Base-by-base conservation (phyloP, 768 basidiomycete species). In the Lactarius indigo region DNA sequence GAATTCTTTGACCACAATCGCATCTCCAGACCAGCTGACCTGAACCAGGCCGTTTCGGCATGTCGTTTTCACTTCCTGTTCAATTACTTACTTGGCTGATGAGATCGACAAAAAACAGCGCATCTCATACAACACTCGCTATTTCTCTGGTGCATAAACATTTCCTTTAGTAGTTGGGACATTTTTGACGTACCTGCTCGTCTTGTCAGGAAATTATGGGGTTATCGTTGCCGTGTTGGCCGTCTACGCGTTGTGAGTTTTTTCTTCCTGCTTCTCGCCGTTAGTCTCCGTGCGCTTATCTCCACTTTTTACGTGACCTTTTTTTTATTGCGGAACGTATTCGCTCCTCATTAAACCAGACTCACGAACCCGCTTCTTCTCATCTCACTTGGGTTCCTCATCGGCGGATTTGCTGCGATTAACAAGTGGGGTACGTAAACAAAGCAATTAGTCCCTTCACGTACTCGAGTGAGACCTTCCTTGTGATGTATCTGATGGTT, bases 81-180 rank as follows among this genome's bases (percentile, higher is more conserved):
- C 30, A 68, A 33, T 63, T 41, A 30, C 37, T 54, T 37, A 4
- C 12, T 20, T 37, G 44, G 35, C 64, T 59, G 41, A 50, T 55
- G n/a, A 33, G 55, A 54, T 35, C 30, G 37, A 42, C 39, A 18
- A 28, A 61, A 35, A 47, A 66, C 73, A 94, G 93, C 87, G 94
- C 66, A 92, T 96, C 84, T 92, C 92, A 28, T 94, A 96, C 81
- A 96, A 96, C 80, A 94, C 94, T 47, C 88, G 91, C 58, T 92
- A 92, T 75, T 92, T 92, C 78, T 92, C 91, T 64, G 89, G 88
- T 88, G 68, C 63, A 75, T 66, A 20, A 0, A 30, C 18, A 15
- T 18, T 23, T 9, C 17, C 5, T 8, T 23, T 20, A 23, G 35
- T 37, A 6, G 30, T 44, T 1, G 17, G 30, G 28, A 35, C 18